Base-by-base conservation (phyloP, 441 rosid genomes). In the Erodium chrysanthum region DNA sequence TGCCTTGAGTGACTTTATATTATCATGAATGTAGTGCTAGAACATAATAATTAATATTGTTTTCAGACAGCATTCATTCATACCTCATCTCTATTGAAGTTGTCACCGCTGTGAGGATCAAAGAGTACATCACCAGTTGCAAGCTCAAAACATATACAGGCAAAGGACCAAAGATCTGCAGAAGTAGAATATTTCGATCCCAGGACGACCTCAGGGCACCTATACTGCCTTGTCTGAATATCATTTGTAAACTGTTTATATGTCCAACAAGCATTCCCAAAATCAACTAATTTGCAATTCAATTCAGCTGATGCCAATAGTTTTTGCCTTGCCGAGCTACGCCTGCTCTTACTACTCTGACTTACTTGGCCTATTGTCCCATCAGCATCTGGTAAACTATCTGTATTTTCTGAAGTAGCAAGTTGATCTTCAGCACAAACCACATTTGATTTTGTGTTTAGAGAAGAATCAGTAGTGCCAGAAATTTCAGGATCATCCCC, bases 231-330 rank as follows among this genome's bases (percentile, higher is more conserved):
- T 0, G 93, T 85, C 74, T 88, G 93, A 73, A 88, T 88, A 72
- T 88, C 90, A 72, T 81, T 86, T 37, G 90, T 88, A 65, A 88
- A 86, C 68, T 88, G 90, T 71, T 88, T 86, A 69, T 86, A 81
- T 3, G 89, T 88, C 93, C 93, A 88, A 67, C 90, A 88, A 66
- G 93, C 90, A 79, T 84, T 88, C 67, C 93, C 93, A 64, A 88
- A 88, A 72, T 88, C 93, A 31, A 88, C 90, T 44, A 88, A 75
- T 75, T 88, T 88, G 69, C 90, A 88, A 66, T 82, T 81, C 15
- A 79, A 73, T 66, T 85, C 88, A 68, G 76, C 82, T 66, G 74
- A 82, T 6, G 71, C 84, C 42, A 88, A 68, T 9, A 83, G 71
- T 64, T 80, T 84, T 69, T 86, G 71, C 82, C 84, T 77, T 10